Base-by-base conservation (phyloP, 2,329 filamentous ascomycete genomes). In the Lachnellula arida region DNA sequence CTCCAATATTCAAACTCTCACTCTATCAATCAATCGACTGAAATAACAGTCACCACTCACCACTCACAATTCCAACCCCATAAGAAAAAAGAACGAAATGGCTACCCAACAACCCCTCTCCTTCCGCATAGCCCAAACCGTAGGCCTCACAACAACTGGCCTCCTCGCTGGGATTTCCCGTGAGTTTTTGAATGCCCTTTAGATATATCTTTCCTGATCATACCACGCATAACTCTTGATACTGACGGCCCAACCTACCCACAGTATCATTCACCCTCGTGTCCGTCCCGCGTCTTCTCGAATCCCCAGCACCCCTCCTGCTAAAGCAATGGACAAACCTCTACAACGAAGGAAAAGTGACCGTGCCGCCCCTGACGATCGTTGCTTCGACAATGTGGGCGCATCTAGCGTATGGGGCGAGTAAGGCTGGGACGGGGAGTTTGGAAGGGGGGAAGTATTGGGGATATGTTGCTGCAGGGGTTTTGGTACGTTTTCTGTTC, bases 231-330 rank as follows among this genome's bases (percentile, higher is more conserved):
- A 12, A 32, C 28, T 32, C 14, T 22, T 11, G 14, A 39, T 49
- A 17, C 19, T 49, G 28, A 19, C 15, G 25, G 23, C 14, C 12
- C n/a, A 46, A 43, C 9, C 28, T 4, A 32, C 28, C 44, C 25
- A 22, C 42, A 8, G 39, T 40, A 5, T 39, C 37, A 8, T 32
- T 52, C 81, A 2, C 82, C 82, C 1, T 32, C 28, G 28, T 32
- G 0, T 32, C 28, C 8, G 28, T 32, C 4, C 28, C 28, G 28
- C 74, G 78, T 40, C 69, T 85, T 8, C 75, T 85, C 56, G 73
- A 79, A 56, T 77, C 80, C 0, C 82, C 82, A 1, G 75, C 78
- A 1, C 76, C 76, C 2, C 69, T 84, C 9, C 76, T 84, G 58
- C 77, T 80, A 32, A 73, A 72, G 37, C 82, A 85, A 70, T 86